Evolutionary conservation across 352 stramenopile species (phyloP), one percentile per base, ranked within the genome.

Genomic region (Plasmopara muralis): DNA sequence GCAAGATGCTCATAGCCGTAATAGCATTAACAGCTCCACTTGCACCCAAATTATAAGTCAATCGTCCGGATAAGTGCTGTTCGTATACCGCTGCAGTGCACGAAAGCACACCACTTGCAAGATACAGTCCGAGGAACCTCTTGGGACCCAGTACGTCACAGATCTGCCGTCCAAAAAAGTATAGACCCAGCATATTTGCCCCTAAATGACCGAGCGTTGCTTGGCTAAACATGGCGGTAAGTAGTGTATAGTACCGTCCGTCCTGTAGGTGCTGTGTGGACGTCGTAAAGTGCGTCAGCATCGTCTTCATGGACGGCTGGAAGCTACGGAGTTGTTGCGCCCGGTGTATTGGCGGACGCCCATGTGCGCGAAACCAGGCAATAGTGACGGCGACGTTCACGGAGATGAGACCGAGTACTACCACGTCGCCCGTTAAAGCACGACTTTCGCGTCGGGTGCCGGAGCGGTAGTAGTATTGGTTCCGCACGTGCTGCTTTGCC

Each of bases 1-100:
- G 47, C 45, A 89, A 57, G 25, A 89, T 79, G 50, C 64, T 87
- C 48, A 89, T 64, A 28, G 79, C 70, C 38, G 76, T 89, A 51
- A 93, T 83, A 25, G 72, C 76, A 60, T 90, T 93, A 16, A 93
- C 77, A 4, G 77, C 79, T n/a, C 77, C 77, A 47, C 76, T 89
- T 1, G 79, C 79, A 8, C 83, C 83, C 18, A 90, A 55, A 40
- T 87, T 89, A 18, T 75, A 71, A 9, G 52, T 74, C 43, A 70
- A 51, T 30, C 62, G 62, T 7, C 68, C 59, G 16, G 71, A 70
- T 15, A 60, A 49, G 42, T 75, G 61, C 60, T 88, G 77, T 34
- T 92, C 76, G 13, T 72, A 68, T 33, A 87, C 77, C 2, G 79
- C 75, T 1, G 64, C 68, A 49, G 66, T 77, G 7, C 74, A 85